Base-by-base conservation (phyloP, 768 basidiomycete species). In the Serendipita sp. region DNA sequence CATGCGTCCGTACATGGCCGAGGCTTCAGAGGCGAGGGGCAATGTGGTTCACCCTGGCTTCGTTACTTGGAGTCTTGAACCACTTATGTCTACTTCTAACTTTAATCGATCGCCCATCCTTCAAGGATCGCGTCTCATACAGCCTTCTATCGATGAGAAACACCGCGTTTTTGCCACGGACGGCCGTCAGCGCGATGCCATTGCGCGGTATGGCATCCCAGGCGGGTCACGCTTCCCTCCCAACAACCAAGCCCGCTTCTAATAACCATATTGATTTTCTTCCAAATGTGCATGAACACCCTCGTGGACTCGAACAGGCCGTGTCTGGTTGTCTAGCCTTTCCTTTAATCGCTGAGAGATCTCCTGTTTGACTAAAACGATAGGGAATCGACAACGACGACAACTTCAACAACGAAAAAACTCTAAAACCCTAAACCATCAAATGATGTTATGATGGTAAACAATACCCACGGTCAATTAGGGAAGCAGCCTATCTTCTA, bases 401-500 rank as follows among this genome's bases (percentile, higher is more conserved):
- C 18, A 45, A 13, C 44, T 45, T 45, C 44, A 45, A 52, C 2
- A 33, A 52, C n/a, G 29, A 60, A 60, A 27, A 23, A 23, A 60
- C 27, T 18, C 27, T 60, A 60, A 60, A 60, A 60, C 33, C 43
- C 62, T 63, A 8, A 46, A 16, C 18, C 58, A 33, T 1, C 36
- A 3, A 34, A 29, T 5, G 23, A 23, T 23, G 23, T 23, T 23
- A 23, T 23, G 23, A 23, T 52, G 48, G 31, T 52, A 18, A 31
- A 6, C 40, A 40, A 40, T 6, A 40, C 40, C 8, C 29, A 31
- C 48, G 29, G n/a, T n/a, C 44, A 64, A 52, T 23, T 70, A 90
- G 87, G 89, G 88, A 91, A 74, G 85, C 87, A 29, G 82, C 87
- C 2, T 83, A 85, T 70, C 73, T 78, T 3, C 72, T 89, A 66